Conservation (phyloP, 2,329 filamentous ascomycete genomes). For the Dothideomycetes sp. region DNA sequence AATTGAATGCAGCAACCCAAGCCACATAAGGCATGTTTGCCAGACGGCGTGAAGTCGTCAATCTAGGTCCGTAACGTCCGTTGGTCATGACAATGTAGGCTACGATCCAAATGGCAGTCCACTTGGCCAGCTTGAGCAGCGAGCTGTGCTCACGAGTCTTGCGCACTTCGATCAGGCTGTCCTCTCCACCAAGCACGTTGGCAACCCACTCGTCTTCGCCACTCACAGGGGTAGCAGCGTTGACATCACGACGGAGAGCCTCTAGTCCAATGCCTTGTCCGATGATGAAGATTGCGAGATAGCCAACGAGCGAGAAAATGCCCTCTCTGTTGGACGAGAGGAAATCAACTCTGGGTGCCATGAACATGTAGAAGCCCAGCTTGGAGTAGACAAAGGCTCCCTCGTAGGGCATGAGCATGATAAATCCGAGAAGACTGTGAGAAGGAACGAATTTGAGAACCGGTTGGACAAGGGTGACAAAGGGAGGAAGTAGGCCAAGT, state of each 20-base stretch:
- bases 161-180: constrained; percentile 12
- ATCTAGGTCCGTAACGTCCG: constrained; percentile 59
- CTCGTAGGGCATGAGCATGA: constrained; percentile 64
- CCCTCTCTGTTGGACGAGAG: constrained; percentile 90
- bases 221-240: constrained; percentile 20
- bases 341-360: constrained; percentile 67
- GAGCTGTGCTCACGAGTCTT: constrained; percentile 15
- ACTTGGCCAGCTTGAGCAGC: constrained; percentile 47
- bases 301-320: constrained; percentile 88
- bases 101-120: constrained; percentile 58
- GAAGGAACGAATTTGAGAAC: constrained; percentile 62
- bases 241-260: constrained; percentile 53
- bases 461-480: constrained; percentile 74
- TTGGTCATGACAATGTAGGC: constrained; percentile 63
- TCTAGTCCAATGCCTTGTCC: constrained; percentile 77
- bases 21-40: constrained; percentile 91
- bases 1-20: constrained; percentile 90
- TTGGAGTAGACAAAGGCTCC: constrained; percentile 62
- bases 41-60: constrained; percentile 75
- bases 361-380: constrained; percentile 75
- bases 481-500: constrained; percentile 76
- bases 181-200: constrained; percentile 22
- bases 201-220: constrained; percentile 30
- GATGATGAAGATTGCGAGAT: constrained; percentile 86
- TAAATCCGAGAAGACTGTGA: constrained; percentile 63